phyloP scores from a whole-genome alignment of 169 alveolate species.

The Cryptosporidium felis region DNA sequence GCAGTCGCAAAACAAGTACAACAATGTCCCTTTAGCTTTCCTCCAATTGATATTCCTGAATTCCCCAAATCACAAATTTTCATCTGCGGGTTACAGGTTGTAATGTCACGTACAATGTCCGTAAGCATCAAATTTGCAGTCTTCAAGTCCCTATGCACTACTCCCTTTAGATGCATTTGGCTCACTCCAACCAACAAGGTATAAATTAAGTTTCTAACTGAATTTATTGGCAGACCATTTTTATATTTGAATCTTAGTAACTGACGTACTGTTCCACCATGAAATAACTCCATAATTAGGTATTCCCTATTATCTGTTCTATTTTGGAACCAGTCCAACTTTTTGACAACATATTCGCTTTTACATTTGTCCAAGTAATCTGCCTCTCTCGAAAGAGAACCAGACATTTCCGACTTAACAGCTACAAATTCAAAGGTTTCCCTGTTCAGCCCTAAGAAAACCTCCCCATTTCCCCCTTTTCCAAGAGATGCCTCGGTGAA shows the following conservation, averaged over 20 bases:
- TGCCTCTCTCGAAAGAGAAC: conserved; percentile 67
- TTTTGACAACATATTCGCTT: conserved; percentile 52
- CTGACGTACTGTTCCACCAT: conserved; percentile 71
- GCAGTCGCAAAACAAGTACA: conserved; percentile 86
- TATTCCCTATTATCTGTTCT: conserved; percentile 60
- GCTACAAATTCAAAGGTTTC: conserved; percentile 69
- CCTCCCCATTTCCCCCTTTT: conserved; percentile 70
- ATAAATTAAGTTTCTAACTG: conserved; percentile 52
- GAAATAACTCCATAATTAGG: conserved; percentile 58
- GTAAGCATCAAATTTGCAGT: conserved; percentile 86
- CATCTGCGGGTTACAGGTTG: conserved; percentile 60
- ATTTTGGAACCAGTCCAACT: conserved; percentile 65
- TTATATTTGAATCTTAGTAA: conserved; percentile 54
- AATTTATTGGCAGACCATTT: conserved; percentile 62
- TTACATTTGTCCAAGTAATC: conserved; percentile 59
- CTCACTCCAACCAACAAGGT: conserved; percentile 47
- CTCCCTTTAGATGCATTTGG: conserved; percentile 82
- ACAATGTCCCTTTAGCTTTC: conserved; percentile 73
- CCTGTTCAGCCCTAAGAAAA: conserved; percentile 46
- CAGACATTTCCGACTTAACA: conserved; percentile 60
- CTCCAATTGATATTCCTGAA: conserved; percentile 77
- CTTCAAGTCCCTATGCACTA: conserved; percentile 90
- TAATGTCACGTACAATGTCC: conserved; percentile 73
- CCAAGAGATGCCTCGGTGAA: conserved; percentile 68
- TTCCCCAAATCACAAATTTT: conserved; percentile 91